Conservation (phyloP, 495 filamentous ascomycete genomes). For the Xylaria venustula region DNA sequence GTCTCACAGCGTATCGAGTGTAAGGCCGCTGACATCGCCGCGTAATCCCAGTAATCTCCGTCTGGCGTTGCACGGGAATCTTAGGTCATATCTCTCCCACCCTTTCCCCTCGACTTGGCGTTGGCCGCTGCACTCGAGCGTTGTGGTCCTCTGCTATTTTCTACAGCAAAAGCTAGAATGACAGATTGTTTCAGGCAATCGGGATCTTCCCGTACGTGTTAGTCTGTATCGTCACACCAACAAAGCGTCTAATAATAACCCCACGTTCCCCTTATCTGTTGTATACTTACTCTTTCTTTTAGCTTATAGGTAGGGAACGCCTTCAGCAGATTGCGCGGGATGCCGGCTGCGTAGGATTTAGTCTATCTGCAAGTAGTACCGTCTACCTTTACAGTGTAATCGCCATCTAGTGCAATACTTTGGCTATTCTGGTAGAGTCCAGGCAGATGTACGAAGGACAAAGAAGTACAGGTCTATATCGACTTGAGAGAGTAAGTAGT, state of each 20-base stretch:
- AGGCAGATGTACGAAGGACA: no score
- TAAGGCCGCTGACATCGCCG: background rate
- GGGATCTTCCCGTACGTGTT: no score
- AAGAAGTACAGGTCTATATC: no score
- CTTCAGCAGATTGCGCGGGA: background rate
- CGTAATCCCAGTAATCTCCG: background rate
- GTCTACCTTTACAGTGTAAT: no score
- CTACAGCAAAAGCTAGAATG: background rate
- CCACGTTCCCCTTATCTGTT: background rate
- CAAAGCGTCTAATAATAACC: background rate
- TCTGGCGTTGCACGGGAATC: conserved; percentile 1
- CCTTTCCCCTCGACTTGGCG: background rate
- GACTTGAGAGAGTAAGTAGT: no score
- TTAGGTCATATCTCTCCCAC: background rate
- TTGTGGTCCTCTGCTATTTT: no score
- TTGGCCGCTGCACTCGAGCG: background rate
- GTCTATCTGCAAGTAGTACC: no score
- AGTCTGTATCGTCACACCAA: no score
- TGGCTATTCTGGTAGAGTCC: no score
- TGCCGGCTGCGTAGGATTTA: background rate
- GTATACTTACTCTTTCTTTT: background rate
- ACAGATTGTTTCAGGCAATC: background rate
- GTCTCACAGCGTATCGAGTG: background rate
- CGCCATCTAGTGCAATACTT: no score
- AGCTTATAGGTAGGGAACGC: background rate